Conservation (phyloP, 2,329 filamentous ascomycete species). For the Colletotrichum plurivorum region DNA sequence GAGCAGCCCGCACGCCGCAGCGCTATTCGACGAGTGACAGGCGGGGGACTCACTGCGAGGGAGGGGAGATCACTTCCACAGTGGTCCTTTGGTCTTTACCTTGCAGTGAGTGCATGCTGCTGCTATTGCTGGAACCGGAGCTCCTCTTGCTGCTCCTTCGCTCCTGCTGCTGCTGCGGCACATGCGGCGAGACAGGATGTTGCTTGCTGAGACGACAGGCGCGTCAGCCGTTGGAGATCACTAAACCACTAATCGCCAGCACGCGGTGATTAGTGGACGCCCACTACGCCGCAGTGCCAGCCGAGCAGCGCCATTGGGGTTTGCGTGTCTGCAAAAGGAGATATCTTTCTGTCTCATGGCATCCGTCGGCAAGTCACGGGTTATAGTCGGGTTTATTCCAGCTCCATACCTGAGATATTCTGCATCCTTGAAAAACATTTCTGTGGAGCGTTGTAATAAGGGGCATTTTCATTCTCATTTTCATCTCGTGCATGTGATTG, state of each 20-base stretch:
- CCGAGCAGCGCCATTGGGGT: too few species aligned
- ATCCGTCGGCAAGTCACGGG: too few species aligned
- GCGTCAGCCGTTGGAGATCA: constrained; percentile 24
- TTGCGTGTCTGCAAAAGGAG: too few species aligned
- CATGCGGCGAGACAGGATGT: not conserved
- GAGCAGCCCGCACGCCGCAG: not conserved
- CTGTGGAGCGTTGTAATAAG: too few species aligned
- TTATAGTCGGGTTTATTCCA: too few species aligned
- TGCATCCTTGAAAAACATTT: too few species aligned
- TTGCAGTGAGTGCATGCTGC: not conserved
- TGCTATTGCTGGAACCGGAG: constrained; percentile 16
- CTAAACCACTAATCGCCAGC: too few species aligned
- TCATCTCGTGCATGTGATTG: constrained; percentile 23
- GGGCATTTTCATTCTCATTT: constrained; percentile 2
- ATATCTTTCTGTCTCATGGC: too few species aligned
- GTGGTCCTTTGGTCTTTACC: too few species aligned
- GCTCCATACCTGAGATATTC: too few species aligned
- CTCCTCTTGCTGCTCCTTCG: not conserved
- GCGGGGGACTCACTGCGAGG: constrained; percentile 18
- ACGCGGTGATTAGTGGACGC: too few species aligned
- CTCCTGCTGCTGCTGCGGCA: not conserved
- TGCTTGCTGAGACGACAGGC: constrained; percentile 25
- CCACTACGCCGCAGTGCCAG: too few species aligned
- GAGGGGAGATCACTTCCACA: constrained; percentile 6
- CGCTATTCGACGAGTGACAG: constrained; percentile 23